These are phyloP conservation scores for Macrophomina pseudophaseolina DNA, from an alignment of 2,329 filamentous ascomycete genomes.

Conservation along the genomic window DNA sequence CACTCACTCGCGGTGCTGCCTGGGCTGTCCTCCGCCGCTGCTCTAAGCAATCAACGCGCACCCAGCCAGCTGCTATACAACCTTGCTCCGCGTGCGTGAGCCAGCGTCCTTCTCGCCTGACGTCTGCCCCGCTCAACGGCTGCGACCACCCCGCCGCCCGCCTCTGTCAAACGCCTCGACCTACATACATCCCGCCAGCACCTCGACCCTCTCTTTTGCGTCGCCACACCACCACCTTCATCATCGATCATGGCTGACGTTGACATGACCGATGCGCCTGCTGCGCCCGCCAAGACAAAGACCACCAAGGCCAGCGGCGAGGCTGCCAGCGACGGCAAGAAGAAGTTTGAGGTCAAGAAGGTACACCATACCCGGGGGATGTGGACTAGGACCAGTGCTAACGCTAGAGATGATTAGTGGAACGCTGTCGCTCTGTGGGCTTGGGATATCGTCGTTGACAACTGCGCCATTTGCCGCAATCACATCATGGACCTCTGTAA, in stretches of 20 bases:
- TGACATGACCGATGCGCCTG: slow-evolving; percentile 88
- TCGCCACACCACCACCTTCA: background rate
- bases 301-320: slow-evolving; percentile 57
- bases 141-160: slow-evolving; percentile 3
- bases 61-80: background rate
- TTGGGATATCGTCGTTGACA: slow-evolving; percentile 99
- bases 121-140: background rate
- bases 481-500: slow-evolving; percentile 99
- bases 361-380: slow-evolving; percentile 53
- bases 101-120: background rate
- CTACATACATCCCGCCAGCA: slow-evolving; percentile 3
- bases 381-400: background rate
- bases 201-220: background rate
- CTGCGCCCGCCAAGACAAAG: slow-evolving; percentile 56
- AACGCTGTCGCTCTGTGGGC: slow-evolving; percentile 98
- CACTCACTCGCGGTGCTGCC: background rate
- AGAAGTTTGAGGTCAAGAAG: slow-evolving; percentile 99
- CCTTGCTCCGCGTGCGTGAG: background rate
- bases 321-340: slow-evolving; percentile 64
- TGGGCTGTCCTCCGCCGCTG: background rate
- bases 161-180: background rate
- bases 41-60: background rate
- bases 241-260: slow-evolving; percentile 79
- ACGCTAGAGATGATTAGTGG: slow-evolving; percentile 67
- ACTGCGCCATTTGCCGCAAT: slow-evolving; percentile 98